Percentiles rank a stretch among this genome's conserved stretches.
Conservation (phyloP, 176 grass and related monocot genomes). For the Microstegium vimineum region DNA sequence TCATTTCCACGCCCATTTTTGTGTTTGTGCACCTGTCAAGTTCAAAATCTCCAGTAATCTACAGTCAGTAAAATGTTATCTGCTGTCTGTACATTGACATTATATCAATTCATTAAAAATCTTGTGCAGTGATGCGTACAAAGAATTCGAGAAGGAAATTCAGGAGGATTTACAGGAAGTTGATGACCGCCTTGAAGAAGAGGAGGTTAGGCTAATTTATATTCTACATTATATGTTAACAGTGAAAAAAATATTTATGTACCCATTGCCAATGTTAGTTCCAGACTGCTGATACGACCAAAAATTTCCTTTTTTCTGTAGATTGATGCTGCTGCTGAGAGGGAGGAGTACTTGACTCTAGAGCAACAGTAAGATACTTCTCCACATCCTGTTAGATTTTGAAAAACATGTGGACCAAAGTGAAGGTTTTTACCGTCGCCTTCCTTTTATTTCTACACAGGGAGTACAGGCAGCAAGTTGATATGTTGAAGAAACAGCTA, state of each 20-base stretch:
- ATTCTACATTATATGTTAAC: background rate
- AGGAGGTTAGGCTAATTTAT: constrained; percentile 59
- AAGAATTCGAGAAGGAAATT: constrained; percentile 99
- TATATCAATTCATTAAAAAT: constrained; percentile 9
- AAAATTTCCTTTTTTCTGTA: constrained; percentile 29
- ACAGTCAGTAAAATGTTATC: background rate
- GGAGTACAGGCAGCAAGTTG: constrained; percentile 39
- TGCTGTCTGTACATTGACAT: background rate
- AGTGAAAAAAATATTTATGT: background rate
- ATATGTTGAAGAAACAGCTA: constrained; percentile 56
- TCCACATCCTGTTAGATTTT: background rate
- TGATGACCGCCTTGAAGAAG: constrained; percentile 72
- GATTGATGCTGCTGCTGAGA: constrained; percentile 95
- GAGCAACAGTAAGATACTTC: constrained; percentile 62
- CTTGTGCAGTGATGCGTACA: constrained; percentile 64
- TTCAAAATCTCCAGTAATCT: background rate
- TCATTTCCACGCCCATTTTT: constrained; percentile 6
- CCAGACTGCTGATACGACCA: constrained; percentile 8
- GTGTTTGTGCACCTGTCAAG: background rate
- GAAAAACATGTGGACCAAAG: background rate
- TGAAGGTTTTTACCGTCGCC: background rate
- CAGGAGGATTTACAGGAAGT: constrained; percentile 77
- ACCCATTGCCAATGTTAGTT: background rate
- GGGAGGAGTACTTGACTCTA: constrained; percentile 66
- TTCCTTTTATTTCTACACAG: constrained; percentile 31